phyloP scores from a whole-genome alignment of 768 basidiomycete genomes.

The Tephrocybe sp. region DNA sequence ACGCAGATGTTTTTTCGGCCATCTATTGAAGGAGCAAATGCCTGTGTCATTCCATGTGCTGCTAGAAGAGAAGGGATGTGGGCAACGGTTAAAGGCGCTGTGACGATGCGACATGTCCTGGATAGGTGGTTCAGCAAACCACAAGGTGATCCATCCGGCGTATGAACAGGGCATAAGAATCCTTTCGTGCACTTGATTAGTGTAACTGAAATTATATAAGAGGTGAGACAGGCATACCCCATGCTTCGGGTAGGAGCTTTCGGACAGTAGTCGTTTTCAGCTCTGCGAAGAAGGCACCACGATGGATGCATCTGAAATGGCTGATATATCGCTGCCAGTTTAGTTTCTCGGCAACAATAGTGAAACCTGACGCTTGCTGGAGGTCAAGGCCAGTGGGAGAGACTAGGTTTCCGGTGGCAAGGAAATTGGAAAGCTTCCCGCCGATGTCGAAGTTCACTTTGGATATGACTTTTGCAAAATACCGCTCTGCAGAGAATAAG shows the following conservation, averaged over 20 bases:
- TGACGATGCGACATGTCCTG: constrained; percentile 88
- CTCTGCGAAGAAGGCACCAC: constrained; percentile 98
- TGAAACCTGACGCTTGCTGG: constrained; percentile 98
- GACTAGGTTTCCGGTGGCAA: constrained; percentile 94
- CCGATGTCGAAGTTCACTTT: constrained; percentile 93
- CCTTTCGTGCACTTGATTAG: constrained; percentile 42
- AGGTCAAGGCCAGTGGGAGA: constrained; percentile 95
- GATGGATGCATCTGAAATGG: constrained; percentile 97
- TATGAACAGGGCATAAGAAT: constrained; percentile 98
- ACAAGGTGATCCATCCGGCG: constrained; percentile 96
- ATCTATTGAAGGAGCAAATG: constrained; percentile 76
- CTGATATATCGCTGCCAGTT: constrained; percentile 99
- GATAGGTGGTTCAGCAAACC: constrained; percentile 97
- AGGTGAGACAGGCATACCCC: constrained; percentile 60
- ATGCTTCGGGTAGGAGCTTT: constrained; percentile 94
- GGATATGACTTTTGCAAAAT: constrained; percentile 70
- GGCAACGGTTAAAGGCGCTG: constrained; percentile 65
- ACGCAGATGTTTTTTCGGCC: constrained; percentile 81
- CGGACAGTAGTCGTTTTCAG: constrained; percentile 97
- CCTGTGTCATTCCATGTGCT: constrained; percentile 92
- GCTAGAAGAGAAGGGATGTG: constrained; percentile 81
- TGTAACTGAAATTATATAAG: neutral
- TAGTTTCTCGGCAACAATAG: constrained; percentile 97
- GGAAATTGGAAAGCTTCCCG: constrained; percentile 84
- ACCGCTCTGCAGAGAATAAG: constrained; percentile 53